phyloP scores from a whole-genome alignment of 1,284 basidiomycete genomes.

The Ustanciosporium gigantosporum region DNA sequence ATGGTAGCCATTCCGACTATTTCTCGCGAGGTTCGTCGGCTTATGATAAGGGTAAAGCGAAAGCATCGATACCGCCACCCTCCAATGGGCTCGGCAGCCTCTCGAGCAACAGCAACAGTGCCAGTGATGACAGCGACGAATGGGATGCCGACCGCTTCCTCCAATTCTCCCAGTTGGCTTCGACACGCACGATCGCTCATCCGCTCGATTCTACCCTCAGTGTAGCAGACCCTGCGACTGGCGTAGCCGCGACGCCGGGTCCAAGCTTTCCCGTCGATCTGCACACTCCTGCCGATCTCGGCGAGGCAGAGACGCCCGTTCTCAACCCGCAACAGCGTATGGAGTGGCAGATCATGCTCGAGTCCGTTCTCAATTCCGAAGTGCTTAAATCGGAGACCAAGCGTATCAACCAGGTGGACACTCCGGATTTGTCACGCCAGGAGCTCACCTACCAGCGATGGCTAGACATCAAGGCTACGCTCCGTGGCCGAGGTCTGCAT shows the following conservation, averaged over 20 bases:
- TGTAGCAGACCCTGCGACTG: neutral
- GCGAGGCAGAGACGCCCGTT: slow-evolving; percentile 36
- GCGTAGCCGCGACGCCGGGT: slow-evolving; percentile 20
- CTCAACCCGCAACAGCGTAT: slow-evolving; percentile 49
- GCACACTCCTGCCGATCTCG: slow-evolving; percentile 16
- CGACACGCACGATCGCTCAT: slow-evolving; percentile 7
- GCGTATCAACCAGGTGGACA: slow-evolving; percentile 62
- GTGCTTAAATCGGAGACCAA: slow-evolving; percentile 59
- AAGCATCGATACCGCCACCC: slow-evolving; percentile 10
- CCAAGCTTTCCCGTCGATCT: slow-evolving; percentile 34
- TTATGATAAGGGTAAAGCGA: slow-evolving; percentile 13
- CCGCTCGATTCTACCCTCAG: no score
- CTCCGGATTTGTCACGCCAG: slow-evolving; percentile 43
- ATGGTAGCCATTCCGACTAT: slow-evolving; percentile 27
- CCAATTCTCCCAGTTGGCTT: no score
- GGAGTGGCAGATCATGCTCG: slow-evolving; percentile 61
- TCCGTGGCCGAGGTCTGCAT: slow-evolving; percentile 67
- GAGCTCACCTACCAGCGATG: slow-evolving; percentile 68
- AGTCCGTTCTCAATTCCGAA: slow-evolving; percentile 56
- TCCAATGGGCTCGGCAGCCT: no score
- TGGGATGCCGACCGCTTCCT: slow-evolving; percentile 24
- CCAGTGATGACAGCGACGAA: slow-evolving; percentile 37
- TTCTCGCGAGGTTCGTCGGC: slow-evolving; percentile 20
- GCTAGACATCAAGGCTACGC: slow-evolving; percentile 85
- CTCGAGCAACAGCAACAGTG: slow-evolving; percentile 24